Evolutionary conservation across 2,329 filamentous ascomycete genomes (phyloP).

Genomic region (Tolypocladium cylindrosporum): DNA sequence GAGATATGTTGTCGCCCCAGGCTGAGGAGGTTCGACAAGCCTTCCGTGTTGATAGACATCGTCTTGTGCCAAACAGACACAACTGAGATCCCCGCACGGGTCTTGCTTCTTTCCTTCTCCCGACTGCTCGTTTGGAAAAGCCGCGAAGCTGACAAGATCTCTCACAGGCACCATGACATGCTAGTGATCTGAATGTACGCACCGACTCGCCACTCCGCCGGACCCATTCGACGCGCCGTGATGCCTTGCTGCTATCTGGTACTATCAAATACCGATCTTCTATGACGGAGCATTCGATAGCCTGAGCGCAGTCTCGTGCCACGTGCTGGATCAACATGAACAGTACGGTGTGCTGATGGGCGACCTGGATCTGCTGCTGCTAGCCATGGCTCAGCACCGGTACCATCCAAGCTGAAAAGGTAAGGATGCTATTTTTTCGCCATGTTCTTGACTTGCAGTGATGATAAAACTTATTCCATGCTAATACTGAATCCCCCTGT

Average conservation of each 20-base stretch:
- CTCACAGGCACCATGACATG: background rate
- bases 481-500: conserved; percentile 63
- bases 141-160: background rate
- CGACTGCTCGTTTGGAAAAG: background rate
- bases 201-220: background rate
- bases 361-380: background rate
- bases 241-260: conserved; percentile 28
- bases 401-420: conserved; percentile 5
- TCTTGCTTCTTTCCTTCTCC: background rate
- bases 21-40: conserved; percentile 37
- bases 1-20: conserved; percentile 40
- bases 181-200: conserved; percentile 3
- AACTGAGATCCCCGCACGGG: conserved; percentile 18
- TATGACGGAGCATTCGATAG: conserved; percentile 27
- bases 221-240: conserved; percentile 15
- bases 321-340: background rate
- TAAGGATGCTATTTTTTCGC: conserved; percentile 14
- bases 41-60: conserved; percentile 37
- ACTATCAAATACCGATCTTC: conserved; percentile 36
- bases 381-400: background rate
- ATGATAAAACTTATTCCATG: conserved; percentile 65
- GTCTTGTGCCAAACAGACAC: conserved; percentile 49
- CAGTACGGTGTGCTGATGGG: background rate
- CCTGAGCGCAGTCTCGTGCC: conserved; percentile 13
- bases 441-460: conserved; percentile 31